Evolutionary conservation across 1,284 basidiomycete genomes (phyloP).

Genomic region (Singerocomus inundabilis): DNA sequence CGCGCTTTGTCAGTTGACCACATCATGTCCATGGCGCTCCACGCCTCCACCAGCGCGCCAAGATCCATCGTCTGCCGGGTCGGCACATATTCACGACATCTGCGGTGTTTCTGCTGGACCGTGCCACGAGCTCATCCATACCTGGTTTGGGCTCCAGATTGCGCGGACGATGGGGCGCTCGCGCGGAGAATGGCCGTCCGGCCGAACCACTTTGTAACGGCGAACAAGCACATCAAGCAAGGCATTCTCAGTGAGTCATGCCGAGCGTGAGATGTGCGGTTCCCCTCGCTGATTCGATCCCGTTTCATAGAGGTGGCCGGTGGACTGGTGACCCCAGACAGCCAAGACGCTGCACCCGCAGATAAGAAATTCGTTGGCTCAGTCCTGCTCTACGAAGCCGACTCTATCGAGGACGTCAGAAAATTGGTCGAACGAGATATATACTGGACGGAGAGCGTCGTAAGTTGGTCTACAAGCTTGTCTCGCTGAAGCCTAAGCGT

Average conservation of each 20-base stretch:
- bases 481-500: slow-evolving; percentile 5
- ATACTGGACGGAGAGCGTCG: slow-evolving; percentile 55
- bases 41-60: not conserved
- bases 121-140: slow-evolving; percentile 34
- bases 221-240: slow-evolving; percentile 40
- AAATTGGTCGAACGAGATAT: slow-evolving; percentile 50
- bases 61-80: not conserved
- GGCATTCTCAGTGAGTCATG: slow-evolving; percentile 34
- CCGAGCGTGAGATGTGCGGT: slow-evolving; percentile 4
- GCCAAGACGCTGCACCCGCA: slow-evolving; percentile 32
- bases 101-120: slow-evolving; percentile 18
- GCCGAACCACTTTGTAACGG: slow-evolving; percentile 41
- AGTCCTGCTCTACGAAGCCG: slow-evolving; percentile 46
- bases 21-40: slow-evolving; percentile 1
- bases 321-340: slow-evolving; percentile 45
- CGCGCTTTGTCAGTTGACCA: not conserved
- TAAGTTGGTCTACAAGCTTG: slow-evolving; percentile 34
- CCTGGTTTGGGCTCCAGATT: slow-evolving; percentile 55
- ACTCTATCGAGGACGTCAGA: slow-evolving; percentile 47
- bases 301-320: slow-evolving; percentile 43
- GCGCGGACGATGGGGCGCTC: slow-evolving; percentile 47
- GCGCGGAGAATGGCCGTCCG: slow-evolving; percentile 49
- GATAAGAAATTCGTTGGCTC: slow-evolving; percentile 50
- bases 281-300: slow-evolving; percentile 6
- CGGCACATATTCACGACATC: not conserved